Percentiles rank a stretch among this genome's conserved stretches.
Evolutionary conservation across 495 filamentous ascomycete genomes (phyloP).

Genomic region (Penicillium maclennaniae): DNA sequence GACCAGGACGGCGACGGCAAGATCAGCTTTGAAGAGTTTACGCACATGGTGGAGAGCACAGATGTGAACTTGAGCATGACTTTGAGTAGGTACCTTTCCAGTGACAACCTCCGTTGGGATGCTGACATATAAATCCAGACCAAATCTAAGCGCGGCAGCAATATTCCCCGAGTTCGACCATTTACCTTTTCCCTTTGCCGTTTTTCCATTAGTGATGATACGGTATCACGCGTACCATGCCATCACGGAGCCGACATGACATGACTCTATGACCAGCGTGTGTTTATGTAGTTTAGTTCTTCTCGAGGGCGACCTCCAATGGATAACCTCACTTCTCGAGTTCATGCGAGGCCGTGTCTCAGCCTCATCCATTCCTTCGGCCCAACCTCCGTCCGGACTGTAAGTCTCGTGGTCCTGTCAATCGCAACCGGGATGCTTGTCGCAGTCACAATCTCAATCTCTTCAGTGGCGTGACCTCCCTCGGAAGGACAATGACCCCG

Average conservation of each 20-base stretch:
- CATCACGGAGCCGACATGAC: constrained; percentile 14
- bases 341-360: constrained; percentile 1
- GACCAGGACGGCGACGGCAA: constrained; percentile 94
- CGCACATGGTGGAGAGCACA: constrained; percentile 96
- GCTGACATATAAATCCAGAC: constrained; percentile 26
- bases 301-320: neutral
- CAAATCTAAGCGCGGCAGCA: constrained; percentile 25
- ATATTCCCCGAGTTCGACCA: neutral
- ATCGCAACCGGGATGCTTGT: constrained; percentile 11
- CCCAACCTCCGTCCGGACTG: constrained; percentile 20
- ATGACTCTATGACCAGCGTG: constrained; percentile 32
- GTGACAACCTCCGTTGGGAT: constrained; percentile 2
- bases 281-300: constrained; percentile 28
- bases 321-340: neutral
- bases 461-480: neutral
- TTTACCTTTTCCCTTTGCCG: constrained; percentile 2
- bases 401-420: constrained; percentile 19
- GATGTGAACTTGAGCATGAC: constrained; percentile 99
- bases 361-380: constrained; percentile 14
- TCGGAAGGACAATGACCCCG: constrained; percentile 8
- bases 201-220: neutral
- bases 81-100: constrained; percentile 59
- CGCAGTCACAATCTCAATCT: constrained; percentile 18
- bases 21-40: constrained; percentile 99
- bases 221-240: neutral